Evolutionary conservation across 805 yeast genomes (phyloP), one percentile per base, ranked within the genome.

Genomic region (Zygoascus biomembranicola): DNA sequence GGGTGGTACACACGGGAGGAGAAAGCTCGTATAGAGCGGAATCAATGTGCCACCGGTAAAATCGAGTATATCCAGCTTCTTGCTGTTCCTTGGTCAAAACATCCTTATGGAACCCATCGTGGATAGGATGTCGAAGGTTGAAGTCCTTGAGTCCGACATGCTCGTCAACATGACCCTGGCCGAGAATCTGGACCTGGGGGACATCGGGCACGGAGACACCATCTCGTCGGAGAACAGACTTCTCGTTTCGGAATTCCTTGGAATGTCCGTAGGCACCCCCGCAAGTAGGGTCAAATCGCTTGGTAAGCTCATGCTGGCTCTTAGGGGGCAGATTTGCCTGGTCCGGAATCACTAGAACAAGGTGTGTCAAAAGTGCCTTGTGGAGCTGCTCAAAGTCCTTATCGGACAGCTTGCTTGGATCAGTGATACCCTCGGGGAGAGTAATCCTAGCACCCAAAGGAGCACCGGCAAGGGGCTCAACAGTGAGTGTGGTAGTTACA

Each of bases 1-100:
- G 75, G 1, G 96, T 88, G 13, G 96, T 89, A 39, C 84, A 86
- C 60, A 85, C 79, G 32, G 96, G 96, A 31, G 96, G 96, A 14
- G 90, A 80, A 61, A 88, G 76, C 39, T 80, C 95, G 63, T 89
- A 89, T 43, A 89, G 76, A 4, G 96, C 96, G 39, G 94, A 84
- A 69, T 89, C 96, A 59, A 89, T 87, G 70, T 89, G 96, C 96
- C 96, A 89, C 71, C 96, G 79, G 77, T 88, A 89, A 68, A 83
- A 89, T 62, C 95, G 77, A 1, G 96, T 89, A 67, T 79, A 78
- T 50, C 82, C 79, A 23, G 78, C 64, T 8, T 73, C 72, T 57
- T 84, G 78, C 59, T 88, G 80, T 46, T 81, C 82, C n/a, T 78
- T 77, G 16, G 82, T 73, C 57, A 89, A 75, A 1, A 81, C 76